A percentile compares a stretch with the other conserved stretches of the same genome.
Evolutionary conservation across 208 protist species (phyloP).

Genomic region (Lotmaria passim): DNA sequence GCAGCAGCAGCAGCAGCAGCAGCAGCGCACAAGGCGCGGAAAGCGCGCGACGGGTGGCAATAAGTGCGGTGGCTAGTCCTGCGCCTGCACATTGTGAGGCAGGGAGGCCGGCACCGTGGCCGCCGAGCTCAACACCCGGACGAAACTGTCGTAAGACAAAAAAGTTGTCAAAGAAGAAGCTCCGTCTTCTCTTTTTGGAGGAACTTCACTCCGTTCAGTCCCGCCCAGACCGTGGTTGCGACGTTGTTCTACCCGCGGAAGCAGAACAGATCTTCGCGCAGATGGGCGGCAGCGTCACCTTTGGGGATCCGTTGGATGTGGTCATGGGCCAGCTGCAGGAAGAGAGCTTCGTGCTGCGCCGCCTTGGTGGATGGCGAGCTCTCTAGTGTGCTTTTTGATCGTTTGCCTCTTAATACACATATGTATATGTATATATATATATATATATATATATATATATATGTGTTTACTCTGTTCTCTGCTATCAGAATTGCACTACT

Average conservation of each 20-base stretch:
- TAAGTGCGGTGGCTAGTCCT: background rate
- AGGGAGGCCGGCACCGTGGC: background rate
- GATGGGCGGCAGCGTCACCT: constrained; percentile 46
- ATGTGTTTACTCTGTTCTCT: too few species aligned
- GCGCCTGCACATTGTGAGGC: background rate
- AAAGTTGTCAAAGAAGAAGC: constrained; percentile 37
- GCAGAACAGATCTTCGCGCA: constrained; percentile 39
- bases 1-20: background rate
- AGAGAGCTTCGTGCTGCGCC: constrained; percentile 59
- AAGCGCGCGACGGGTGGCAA: background rate
- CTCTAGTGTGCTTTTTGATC: constrained; percentile 2
- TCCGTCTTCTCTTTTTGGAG: constrained; percentile 25
- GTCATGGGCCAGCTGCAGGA: constrained; percentile 68
- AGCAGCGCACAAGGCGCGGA: background rate
- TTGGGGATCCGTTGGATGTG: constrained; percentile 51
- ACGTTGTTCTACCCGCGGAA: constrained; percentile 7
- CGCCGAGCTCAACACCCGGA: constrained; percentile 6
- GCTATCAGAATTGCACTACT: too few species aligned
- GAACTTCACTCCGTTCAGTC: constrained; percentile 24
- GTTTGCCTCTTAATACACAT: too few species aligned
- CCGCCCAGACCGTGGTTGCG: background rate
- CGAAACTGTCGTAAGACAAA: background rate
- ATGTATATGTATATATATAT: too few species aligned
- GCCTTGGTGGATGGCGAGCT: constrained; percentile 47
- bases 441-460: too few species aligned